Evolutionary conservation across 305 asterid genomes (phyloP).

Genomic region (Fraxinus albicans): DNA sequence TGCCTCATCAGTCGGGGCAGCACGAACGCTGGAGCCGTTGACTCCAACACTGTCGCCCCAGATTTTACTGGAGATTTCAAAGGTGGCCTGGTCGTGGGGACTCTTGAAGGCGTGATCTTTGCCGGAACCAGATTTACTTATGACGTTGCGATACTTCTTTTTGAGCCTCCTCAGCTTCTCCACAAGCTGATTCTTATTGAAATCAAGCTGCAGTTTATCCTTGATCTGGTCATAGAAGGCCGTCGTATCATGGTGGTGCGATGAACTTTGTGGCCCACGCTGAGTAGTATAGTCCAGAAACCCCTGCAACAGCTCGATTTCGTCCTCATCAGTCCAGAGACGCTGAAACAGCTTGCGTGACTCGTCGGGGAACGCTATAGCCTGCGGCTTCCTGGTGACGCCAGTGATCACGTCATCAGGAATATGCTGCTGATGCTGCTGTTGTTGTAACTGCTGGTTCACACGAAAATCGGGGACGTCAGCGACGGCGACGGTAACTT

Average conservation of each 20-base stretch:
- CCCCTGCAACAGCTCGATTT: constrained; percentile 84
- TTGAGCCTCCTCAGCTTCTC: constrained; percentile 86
- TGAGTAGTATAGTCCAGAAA: constrained; percentile 74
- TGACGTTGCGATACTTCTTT: constrained; percentile 78
- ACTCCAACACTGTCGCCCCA: constrained; percentile 51
- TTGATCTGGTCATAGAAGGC: constrained; percentile 93
- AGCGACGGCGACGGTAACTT: constrained; percentile 54
- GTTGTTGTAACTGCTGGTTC: constrained; percentile 21
- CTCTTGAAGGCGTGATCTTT: constrained; percentile 73
- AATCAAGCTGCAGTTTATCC: constrained; percentile 80
- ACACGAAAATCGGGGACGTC: constrained; percentile 35
- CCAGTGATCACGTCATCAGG: constrained; percentile 30
- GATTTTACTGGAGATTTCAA: constrained; percentile 77
- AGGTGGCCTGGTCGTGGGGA: constrained; percentile 86
- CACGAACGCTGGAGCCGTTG: constrained; percentile 35
- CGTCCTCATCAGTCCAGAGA: constrained; percentile 95
- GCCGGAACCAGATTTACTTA: constrained; percentile 61
- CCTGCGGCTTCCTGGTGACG: constrained; percentile 42
- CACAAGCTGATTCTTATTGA: constrained; percentile 84
- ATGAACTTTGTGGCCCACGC: constrained; percentile 56
- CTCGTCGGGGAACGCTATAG: constrained; percentile 49
- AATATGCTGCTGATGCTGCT: constrained; percentile 25
- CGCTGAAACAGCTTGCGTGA: constrained; percentile 87
- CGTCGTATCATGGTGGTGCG: constrained; percentile 83
- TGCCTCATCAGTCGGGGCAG: constrained; percentile 48